Conservation (phyloP, 352 stramenopile species). For the Phytophthora citrophthora region DNA sequence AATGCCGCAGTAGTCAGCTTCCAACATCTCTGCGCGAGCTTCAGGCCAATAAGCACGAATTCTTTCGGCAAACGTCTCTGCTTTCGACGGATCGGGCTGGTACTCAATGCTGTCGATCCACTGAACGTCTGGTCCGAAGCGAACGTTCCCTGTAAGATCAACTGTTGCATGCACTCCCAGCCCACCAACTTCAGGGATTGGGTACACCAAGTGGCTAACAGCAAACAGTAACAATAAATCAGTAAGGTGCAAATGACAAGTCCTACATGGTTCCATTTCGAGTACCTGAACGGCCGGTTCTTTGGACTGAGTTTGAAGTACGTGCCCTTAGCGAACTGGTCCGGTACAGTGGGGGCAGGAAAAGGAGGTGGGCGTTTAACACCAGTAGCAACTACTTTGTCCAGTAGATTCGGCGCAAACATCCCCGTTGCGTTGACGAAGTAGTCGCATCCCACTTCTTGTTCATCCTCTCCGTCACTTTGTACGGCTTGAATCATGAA, state of each 20-base stretch:
- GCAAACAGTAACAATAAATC: not conserved
- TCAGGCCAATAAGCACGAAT: conserved; percentile 95
- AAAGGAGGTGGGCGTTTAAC: not conserved
- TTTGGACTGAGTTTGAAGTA: conserved; percentile 92
- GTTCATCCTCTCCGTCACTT: conserved; percentile 36
- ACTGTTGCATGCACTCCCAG: conserved; percentile 97
- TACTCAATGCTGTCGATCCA: conserved; percentile 93
- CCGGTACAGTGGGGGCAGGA: conserved; percentile 40
- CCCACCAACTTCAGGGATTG: conserved; percentile 93
- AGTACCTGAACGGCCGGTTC: conserved; percentile 65
- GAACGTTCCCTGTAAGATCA: conserved; percentile 90
- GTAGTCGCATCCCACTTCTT: conserved; percentile 88
- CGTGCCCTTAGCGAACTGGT: conserved; percentile 94
- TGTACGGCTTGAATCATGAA: conserved; percentile 50
- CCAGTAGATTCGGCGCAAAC: conserved; percentile 57
- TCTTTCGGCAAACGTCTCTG: conserved; percentile 56
- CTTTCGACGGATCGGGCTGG: conserved; percentile 68
- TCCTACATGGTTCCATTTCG: not conserved
- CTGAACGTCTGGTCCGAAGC: conserved; percentile 97
- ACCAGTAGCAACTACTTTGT: conserved; percentile 30
- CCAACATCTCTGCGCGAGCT: conserved; percentile 76
- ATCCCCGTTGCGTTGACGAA: conserved; percentile 95
- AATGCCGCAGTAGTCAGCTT: conserved; percentile 96
- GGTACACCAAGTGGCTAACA: conserved; percentile 93
- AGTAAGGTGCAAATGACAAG: not conserved